phyloP scores from a whole-genome alignment of 208 protist genomes.

The Histomonas meleagridis region DNA sequence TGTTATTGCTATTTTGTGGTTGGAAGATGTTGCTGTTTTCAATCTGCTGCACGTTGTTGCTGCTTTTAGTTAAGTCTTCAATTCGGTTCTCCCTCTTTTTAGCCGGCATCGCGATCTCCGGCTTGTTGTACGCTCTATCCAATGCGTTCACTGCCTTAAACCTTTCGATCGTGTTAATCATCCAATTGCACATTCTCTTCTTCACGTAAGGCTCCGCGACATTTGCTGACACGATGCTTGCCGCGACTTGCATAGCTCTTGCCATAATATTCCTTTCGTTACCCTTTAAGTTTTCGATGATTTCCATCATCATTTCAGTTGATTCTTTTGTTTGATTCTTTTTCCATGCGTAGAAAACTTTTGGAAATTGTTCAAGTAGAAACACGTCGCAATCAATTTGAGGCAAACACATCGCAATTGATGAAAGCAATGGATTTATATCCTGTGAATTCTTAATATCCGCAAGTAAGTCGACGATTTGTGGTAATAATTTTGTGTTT shows the following conservation, averaged over 20 bases:
- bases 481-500: neutral
- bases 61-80: neutral
- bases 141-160: neutral
- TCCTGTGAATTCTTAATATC: neutral
- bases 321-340: neutral
- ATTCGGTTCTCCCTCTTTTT: neutral
- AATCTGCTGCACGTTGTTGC: neutral
- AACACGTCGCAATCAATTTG: neutral
- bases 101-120: neutral
- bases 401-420: neutral
- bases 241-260: neutral
- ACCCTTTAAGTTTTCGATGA: neutral
- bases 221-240: neutral
- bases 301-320: neutral
- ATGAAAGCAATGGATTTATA: neutral
- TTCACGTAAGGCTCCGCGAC: neutral
- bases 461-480: neutral
- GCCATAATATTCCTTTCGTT: neutral
- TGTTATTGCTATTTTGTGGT: neutral
- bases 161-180: neutral
- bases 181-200: conserved; percentile 7
- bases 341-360: neutral
- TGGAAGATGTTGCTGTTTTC: neutral
- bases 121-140: neutral
- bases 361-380: neutral